Evolutionary conservation across 257 asterid species (phyloP).

Genomic region (Ligustrum vulgare): DNA sequence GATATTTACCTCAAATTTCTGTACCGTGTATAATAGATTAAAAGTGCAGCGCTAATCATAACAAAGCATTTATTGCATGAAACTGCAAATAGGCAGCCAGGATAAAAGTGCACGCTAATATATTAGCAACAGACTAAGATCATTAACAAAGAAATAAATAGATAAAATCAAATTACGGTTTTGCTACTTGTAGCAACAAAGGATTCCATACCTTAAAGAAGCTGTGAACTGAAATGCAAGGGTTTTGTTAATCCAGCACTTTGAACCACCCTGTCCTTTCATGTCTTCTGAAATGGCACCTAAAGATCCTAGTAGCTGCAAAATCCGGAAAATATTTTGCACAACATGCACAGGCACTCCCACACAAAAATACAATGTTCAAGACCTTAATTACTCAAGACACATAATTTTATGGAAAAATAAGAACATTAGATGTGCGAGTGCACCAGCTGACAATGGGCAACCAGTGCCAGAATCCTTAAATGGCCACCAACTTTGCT

Average conservation of each 20-base stretch:
- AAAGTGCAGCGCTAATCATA: neutral
- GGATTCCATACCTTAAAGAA: constrained; percentile 25
- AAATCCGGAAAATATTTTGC: neutral
- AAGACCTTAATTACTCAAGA: neutral
- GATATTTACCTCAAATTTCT: neutral
- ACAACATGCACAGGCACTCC: neutral
- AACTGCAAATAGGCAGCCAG: neutral
- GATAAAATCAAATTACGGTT: neutral
- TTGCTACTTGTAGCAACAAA: neutral
- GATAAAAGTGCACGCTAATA: neutral
- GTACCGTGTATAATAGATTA: neutral
- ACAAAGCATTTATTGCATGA: neutral
- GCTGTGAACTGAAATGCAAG: constrained; percentile 6
- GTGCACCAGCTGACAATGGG: neutral
- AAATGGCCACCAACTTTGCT: constrained; percentile 22
- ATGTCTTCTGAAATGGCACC: neutral
- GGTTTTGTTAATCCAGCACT: constrained; percentile 9
- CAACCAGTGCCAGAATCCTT: constrained; percentile 21
- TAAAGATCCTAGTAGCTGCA: constrained; percentile 15
- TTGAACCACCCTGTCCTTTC: constrained; percentile 5
- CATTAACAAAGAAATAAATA: neutral
- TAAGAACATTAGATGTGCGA: neutral
- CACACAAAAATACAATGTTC: neutral
- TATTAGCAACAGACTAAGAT: neutral
- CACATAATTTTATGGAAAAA: neutral